A percentile compares a stretch with the other conserved stretches of the same genome.
phyloP scores from a whole-genome alignment of 2,329 filamentous ascomycete genomes.

The Lasiodiplodia hormozganensis region DNA sequence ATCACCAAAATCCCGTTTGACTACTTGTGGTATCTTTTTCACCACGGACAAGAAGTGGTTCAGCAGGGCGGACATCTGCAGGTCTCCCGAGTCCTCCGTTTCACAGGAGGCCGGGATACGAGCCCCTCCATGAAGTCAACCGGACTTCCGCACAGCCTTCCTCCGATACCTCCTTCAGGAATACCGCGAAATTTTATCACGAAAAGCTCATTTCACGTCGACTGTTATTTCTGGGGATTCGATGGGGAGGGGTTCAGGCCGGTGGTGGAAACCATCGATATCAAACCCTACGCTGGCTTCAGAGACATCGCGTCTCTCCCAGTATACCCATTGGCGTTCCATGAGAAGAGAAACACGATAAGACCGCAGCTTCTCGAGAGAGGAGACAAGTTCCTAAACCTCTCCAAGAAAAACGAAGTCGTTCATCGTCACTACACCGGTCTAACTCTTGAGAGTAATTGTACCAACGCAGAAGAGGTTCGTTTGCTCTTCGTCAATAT shows the following conservation, averaged over 20 bases:
- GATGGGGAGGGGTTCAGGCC: not conserved
- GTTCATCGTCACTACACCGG: not conserved
- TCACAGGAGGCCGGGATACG: not conserved
- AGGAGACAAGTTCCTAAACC: not conserved
- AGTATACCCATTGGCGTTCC: not conserved
- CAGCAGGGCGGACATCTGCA: not conserved
- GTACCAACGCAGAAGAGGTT: not conserved
- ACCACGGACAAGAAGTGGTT: not conserved
- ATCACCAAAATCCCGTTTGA: not conserved
- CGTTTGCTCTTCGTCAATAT: not conserved
- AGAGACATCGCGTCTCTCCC: not conserved
- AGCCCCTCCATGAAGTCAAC: not conserved
- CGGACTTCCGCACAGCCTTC: not conserved
- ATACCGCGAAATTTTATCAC: too few relatives aligned
- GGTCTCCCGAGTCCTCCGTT: not conserved
- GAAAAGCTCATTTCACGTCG: not conserved
- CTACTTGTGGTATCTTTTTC: not conserved
- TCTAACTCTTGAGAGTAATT: not conserved
- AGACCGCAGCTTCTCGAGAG: not conserved
- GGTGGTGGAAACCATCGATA: not conserved
- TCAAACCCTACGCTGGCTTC: not conserved
- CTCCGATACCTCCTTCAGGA: not conserved
- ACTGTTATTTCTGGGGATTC: not conserved
- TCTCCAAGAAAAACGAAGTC: not conserved
- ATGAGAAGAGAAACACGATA: not conserved